Evolutionary conservation across 257 asterid species (phyloP), one percentile per base, ranked within the genome.

Genomic region (Lithospermum erythrorhizon): DNA sequence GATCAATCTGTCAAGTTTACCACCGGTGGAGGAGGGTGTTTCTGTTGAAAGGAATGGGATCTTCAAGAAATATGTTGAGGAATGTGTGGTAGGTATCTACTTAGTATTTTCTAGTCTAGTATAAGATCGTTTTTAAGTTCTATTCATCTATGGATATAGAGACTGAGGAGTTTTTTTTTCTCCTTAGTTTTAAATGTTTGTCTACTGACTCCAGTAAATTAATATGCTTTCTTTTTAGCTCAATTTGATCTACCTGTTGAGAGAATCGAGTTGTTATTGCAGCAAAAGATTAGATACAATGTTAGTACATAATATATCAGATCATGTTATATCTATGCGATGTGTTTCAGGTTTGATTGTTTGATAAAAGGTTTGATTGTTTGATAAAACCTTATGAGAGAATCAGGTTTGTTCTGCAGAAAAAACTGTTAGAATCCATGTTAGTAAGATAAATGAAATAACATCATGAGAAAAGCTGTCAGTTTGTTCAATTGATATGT

Each of bases 41-140:
- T 76, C 96, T 1, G 75, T 81, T 55, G 85, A 76, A 73, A 82
- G 99, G 78, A 93, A 86, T 66, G 10, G 62, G 55, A 70, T 78
- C 29, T 93, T 93, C 59, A 72, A 57, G 73, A 89, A 84, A 80
- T 78, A 73, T 25, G 85, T 89, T 30, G 79, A 70, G 63, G 97
- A 89, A 81, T 86, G 97, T 69, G 86, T 83, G 82, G 97, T 89
- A 72, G 74, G 97, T 75, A 62, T 23, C 63, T 45, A 55, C 61
- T 29, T 9, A 51, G 14, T 41, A 41, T 41, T 14, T 32, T 13
- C 15, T 41, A 41, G 49, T 41, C 15, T 41, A 41, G 49, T 41
- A 13, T 3, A 3, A 41, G 49, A 3, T 41, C 9, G 17, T 22
- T 3, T 32, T 4, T 32, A 32, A 32, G 30, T n/a, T 25, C 29